phyloP scores from a whole-genome alignment of 1,139 yeast genomes.

The Yamadazyma spencermartinsiae region DNA sequence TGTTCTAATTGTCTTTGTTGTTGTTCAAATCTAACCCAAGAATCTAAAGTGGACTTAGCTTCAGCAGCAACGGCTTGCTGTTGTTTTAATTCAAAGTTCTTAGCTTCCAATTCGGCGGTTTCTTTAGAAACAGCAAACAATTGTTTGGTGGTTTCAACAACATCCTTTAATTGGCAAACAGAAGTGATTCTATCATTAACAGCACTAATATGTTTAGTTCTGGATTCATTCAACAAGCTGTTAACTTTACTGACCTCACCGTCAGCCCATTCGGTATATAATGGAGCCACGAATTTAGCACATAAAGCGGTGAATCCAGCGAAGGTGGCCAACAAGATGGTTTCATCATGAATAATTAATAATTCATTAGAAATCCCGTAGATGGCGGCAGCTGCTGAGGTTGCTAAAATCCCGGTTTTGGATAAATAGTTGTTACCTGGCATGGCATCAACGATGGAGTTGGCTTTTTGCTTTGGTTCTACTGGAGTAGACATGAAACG shows the following conservation, averaged over 20 bases:
- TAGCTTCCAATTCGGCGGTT: constrained; percentile 90
- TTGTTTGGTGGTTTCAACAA: constrained; percentile 86
- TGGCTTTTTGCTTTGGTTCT: constrained; percentile 92
- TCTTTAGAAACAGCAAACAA: constrained; percentile 93
- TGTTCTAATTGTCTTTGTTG: constrained; percentile 97
- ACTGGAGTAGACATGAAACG: constrained; percentile 66
- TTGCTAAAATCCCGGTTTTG: constrained; percentile 93
- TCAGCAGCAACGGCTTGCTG: constrained; percentile 81
- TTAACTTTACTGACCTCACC: constrained; percentile 84
- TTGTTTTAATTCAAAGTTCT: constrained; percentile 91
- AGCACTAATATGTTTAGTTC: constrained; percentile 87
- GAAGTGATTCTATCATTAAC: constrained; percentile 89
- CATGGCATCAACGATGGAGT: constrained; percentile 83
- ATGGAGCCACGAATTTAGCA: constrained; percentile 90
- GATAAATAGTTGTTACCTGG: constrained; percentile 90
- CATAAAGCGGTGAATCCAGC: constrained; percentile 70
- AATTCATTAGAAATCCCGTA: constrained; percentile 94
- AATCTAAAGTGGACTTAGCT: constrained; percentile 94
- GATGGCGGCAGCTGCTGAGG: constrained; percentile 90
- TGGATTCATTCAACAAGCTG: constrained; percentile 80
- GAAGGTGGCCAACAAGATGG: constrained; percentile 81
- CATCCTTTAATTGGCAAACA: constrained; percentile 88
- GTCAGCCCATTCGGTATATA: constrained; percentile 93
- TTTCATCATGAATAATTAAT: constrained; percentile 91
- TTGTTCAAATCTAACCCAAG: constrained; percentile 98